Evolutionary conservation across 352 stramenopile genomes (phyloP).

Genomic region (Globisporangium mamillatum): DNA sequence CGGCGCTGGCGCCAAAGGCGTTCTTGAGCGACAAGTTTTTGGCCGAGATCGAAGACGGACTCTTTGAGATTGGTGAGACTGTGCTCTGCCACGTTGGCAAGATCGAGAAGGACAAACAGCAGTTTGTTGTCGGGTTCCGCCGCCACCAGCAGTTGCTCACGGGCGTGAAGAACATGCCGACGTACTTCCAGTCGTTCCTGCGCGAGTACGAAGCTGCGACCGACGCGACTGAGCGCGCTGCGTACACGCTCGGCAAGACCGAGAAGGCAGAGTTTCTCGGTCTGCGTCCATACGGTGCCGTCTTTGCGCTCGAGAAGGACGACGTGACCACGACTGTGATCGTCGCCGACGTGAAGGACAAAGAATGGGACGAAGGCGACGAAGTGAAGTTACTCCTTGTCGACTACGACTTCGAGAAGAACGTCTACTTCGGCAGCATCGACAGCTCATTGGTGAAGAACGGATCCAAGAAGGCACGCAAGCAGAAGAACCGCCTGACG

Average conservation of each 20-base stretch:
- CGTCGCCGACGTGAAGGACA: constrained; percentile 41
- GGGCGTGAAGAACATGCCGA: constrained; percentile 33
- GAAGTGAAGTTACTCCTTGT: constrained; percentile 73
- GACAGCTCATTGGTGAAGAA: constrained; percentile 50
- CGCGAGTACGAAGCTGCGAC: constrained; percentile 27
- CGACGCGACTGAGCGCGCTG: constrained; percentile 11
- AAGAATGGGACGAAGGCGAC: constrained; percentile 54
- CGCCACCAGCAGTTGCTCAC: constrained; percentile 32
- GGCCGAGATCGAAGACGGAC: constrained; percentile 55
- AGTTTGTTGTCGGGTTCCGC: constrained; percentile 79
- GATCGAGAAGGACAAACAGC: constrained; percentile 67
- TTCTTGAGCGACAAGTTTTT: constrained; percentile 80
- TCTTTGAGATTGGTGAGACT: constrained; percentile 87
- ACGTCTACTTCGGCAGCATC: constrained; percentile 64
- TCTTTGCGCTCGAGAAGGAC: constrained; percentile 75
- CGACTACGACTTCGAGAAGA: constrained; percentile 87
- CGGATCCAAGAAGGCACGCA: constrained; percentile 65
- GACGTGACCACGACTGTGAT: constrained; percentile 67
- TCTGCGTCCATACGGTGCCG: constrained; percentile 78
- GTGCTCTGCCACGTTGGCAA: constrained; percentile 81
- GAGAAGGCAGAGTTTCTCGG: constrained; percentile 85
- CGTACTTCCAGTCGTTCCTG: constrained; percentile 59
- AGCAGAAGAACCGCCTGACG: constrained; percentile 54
- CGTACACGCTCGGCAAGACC: constrained; percentile 60
- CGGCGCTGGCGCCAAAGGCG: constrained; percentile 73